Evolutionary conservation across 148 eudicot species (phyloP).

Genomic region (Chenopodium formosanum): DNA sequence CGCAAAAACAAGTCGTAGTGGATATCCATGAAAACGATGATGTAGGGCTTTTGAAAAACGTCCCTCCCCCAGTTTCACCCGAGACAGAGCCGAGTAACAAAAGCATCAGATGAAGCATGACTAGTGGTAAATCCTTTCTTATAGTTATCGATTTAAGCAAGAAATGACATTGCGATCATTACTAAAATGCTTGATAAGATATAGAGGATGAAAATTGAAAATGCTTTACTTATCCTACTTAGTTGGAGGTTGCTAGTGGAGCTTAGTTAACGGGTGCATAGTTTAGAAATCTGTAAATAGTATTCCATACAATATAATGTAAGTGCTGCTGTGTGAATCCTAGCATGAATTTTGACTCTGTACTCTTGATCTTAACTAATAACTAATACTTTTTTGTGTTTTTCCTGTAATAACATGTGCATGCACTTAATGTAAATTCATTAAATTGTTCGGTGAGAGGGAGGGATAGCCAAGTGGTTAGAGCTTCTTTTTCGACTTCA

Average conservation of each 20-base stretch:
- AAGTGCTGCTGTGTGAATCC: constrained; percentile 13
- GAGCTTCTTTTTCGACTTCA: no score
- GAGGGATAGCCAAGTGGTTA: no score
- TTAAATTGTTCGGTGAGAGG: no score
- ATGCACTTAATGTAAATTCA: not conserved
- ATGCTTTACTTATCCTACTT: no score
- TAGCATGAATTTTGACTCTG: constrained; percentile 8
- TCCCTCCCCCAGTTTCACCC: constrained; percentile 44
- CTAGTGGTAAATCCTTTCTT: not conserved
- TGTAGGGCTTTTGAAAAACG: constrained; percentile 41
- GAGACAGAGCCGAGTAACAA: constrained; percentile 20
- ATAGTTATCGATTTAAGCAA: not conserved
- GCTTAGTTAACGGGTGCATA: not conserved
- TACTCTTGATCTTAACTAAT: constrained; percentile 5
- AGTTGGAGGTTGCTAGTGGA: not conserved
- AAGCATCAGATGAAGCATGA: constrained; percentile 15
- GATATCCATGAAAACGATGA: constrained; percentile 50
- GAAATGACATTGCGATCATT: not conserved
- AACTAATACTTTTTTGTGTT: not conserved
- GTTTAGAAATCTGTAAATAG: constrained; percentile 11
- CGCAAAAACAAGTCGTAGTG: constrained; percentile 48
- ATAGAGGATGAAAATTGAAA: not conserved
- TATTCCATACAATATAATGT: not conserved
- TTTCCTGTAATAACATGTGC: not conserved
- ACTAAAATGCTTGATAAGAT: not conserved